Evolutionary conservation across 306 rosid species (phyloP), one percentile per base, ranked within the genome.

Genomic region (Chamaecrista fasciculata): DNA sequence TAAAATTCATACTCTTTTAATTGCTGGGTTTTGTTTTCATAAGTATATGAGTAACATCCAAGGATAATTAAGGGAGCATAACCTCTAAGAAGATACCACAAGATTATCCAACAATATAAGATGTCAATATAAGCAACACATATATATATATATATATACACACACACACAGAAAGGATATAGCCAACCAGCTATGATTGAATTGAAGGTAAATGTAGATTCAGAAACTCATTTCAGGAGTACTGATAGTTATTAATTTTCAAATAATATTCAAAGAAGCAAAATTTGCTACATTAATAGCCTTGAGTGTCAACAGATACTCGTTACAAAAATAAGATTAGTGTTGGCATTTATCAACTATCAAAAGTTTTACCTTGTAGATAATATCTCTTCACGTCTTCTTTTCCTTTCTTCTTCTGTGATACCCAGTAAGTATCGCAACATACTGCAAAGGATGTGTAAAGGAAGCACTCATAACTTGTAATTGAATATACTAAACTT

Each of bases 341-440:
- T 57, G 70, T 18, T 44, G 11, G 44, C 15, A 63, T n/a, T 55
- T 58, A 68, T 51, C 31, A 82, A 65, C 19, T 49, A 60, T 59
- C 62, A 67, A 36, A 39, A 37, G 43, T 26, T 61, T 72, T 81
- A 93, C 97, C 97, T 88, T 14, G 99, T 91, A 74, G 96, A 76
- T 67, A 94, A 74, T 79, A 94, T 94, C 82, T 94, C 96, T 87
- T 80, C 95, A 18, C 97, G 90, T 78, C 97, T 94, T 49, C 11
- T 69, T 82, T 85, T 80, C 80, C 99, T 88, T 85, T 91, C 99
- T 75, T 90, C 97, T 56, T 94, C 99, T 14, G 95, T 86, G 79
- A 91, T 51, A 50, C 99, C 99, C 71, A 94, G 76, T 49, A 94
- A 85, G 81, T 91, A 42, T 67, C 92, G 90, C 87, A 86, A 66